Evolutionary conservation across 441 rosid genomes (phyloP).

Genomic region (Pelargonium myrrhifolium): DNA sequence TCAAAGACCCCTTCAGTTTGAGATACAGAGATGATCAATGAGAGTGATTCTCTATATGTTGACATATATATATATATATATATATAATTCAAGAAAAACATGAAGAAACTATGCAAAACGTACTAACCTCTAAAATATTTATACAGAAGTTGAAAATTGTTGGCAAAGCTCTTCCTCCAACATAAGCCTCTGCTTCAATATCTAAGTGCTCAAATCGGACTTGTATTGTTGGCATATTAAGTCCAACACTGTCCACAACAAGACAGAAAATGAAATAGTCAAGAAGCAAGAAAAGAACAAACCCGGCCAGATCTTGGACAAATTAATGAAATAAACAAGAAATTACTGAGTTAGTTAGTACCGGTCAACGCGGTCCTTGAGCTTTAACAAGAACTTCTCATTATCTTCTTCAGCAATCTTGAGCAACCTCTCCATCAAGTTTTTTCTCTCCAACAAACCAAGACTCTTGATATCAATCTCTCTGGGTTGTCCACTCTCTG

Average conservation of each 20-base stretch:
- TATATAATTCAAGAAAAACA: background rate
- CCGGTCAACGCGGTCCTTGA: slow-evolving; percentile 54
- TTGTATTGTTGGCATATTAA: slow-evolving; percentile 45
- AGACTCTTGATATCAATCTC: slow-evolving; percentile 45
- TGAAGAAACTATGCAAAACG: background rate
- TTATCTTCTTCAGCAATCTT: slow-evolving; percentile 39
- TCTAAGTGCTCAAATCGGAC: slow-evolving; percentile 43
- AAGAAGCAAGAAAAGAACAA: too few species aligned
- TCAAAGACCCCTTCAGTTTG: slow-evolving; percentile 31
- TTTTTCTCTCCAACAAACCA: slow-evolving; percentile 36
- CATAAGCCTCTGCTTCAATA: slow-evolving; percentile 32
- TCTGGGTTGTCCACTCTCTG: slow-evolving; percentile 34
- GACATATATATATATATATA: background rate
- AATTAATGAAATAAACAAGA: background rate
- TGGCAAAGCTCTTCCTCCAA: slow-evolving; percentile 38
- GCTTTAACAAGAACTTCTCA: slow-evolving; percentile 49
- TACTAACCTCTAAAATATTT: slow-evolving; percentile 35
- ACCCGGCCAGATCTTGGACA: too few species aligned
- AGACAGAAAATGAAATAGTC: too few species aligned
- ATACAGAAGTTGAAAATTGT: slow-evolving; percentile 30
- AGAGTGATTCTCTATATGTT: too few species aligned
- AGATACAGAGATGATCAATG: background rate
- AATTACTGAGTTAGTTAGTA: too few species aligned
- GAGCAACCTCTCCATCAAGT: slow-evolving; percentile 43
- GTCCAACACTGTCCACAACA: slow-evolving; percentile 42